Base-by-base conservation (phyloP, 2,329 filamentous ascomycete species). In the Venturia effusa region DNA sequence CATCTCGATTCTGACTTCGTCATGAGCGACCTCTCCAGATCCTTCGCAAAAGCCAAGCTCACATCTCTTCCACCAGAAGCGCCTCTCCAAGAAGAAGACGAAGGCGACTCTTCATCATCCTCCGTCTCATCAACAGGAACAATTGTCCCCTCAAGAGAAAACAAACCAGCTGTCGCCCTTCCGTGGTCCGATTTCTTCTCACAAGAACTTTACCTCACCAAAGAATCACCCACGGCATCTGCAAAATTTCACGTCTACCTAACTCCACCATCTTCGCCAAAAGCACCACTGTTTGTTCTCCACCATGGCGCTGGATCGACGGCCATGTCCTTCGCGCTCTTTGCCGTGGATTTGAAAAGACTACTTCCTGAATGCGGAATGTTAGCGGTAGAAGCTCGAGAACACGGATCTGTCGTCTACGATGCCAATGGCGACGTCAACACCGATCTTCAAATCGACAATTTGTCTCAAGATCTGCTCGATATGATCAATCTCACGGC, bases 271-370 rank as follows among this genome's bases (percentile, higher is more conserved):
- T 71, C 73, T 1, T 73, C 78, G 10, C 82, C 82, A 51, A 86
- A 82, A 66, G 90, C 88, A 0, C 92, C 93, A 0, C 80, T 99
- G 5, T 92, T 99, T 74, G 88, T 97, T 66, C 90, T 89, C 76
- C 94, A 99, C 73, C 94, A 99, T 76, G 94, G 94, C 45, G 94
- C 90, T 48, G 94, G 94, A 19, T 96, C 92, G 4, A 96, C 92
- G 0, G 95, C 89, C 7, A 83, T 97, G 65, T 96, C 92, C 2
- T 99, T 97, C 76, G 92, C 92, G 5, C 81, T 90, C 4, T 85
- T 96, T 66, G 85, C 88, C 2, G 81, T 84, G 55, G 89, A 95
- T 73, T 85, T 97, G 66, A 84, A 87, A 62, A 90, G 88, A 73
- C 81, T 84, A 7, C 79, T 96, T 51, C 90, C 94, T 0, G 80